These are phyloP conservation scores for Pontederia paniculata DNA, from an alignment of 176 grass and related monocot species.

Conservation along the genomic window DNA sequence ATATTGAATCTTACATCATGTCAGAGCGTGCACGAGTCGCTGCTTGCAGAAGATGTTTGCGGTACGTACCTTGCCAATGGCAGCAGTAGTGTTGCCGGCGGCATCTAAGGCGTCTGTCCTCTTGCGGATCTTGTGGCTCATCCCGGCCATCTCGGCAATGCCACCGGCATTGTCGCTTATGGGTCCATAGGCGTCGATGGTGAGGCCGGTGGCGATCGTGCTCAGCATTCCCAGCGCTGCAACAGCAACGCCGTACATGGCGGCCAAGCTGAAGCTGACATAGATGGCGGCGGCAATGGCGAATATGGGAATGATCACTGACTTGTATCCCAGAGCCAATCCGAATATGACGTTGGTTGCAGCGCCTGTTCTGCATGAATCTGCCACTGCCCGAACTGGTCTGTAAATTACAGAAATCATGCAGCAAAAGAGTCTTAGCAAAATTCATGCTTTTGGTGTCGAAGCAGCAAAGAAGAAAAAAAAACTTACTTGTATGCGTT, in stretches of 20 bases:
- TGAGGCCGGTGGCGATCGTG: conserved; percentile 46
- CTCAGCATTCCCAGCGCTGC: conserved; percentile 62
- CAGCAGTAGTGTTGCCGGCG: conserved; percentile 9
- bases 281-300: conserved; percentile 43
- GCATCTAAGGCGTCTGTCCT: conserved; percentile 35
- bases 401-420: conserved; percentile 10
- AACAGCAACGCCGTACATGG: conserved; percentile 53
- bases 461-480: neutral
- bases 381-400: conserved; percentile 50
- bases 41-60: neutral
- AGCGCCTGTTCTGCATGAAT: conserved; percentile 53
- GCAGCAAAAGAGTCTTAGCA: neutral
- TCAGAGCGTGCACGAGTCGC: neutral
- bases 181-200: conserved; percentile 53
- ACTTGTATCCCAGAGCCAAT: conserved; percentile 57
- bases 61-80: conserved; percentile 4
- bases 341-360: conserved; percentile 57
- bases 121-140: conserved; percentile 44
- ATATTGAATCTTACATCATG: neutral
- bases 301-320: conserved; percentile 51
- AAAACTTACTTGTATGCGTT: conserved; percentile 26
- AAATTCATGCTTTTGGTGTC: neutral
- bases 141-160: conserved; percentile 59
- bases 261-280: conserved; percentile 50
- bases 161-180: conserved; percentile 52